Evolutionary conservation across 108 stramenopile species (phyloP).

Genomic region (Cylindrotheca fusiformis): DNA sequence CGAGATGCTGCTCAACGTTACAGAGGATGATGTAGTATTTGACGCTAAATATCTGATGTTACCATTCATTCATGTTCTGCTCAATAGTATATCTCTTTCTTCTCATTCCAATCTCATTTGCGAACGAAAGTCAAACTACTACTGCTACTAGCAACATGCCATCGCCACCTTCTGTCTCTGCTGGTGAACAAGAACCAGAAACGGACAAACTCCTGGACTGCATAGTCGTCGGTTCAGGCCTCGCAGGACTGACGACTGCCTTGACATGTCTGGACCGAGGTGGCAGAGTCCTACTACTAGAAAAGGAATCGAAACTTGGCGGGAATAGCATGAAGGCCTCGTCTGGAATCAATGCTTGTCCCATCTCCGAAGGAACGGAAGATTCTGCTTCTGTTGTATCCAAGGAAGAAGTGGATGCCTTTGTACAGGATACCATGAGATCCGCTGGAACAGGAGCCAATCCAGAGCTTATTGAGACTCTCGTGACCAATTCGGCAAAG

Average conservation of each 20-base stretch:
- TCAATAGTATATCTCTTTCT: too few relatives aligned
- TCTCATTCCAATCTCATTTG: too few relatives aligned
- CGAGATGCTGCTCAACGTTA: too few relatives aligned
- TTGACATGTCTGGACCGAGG: conserved; percentile 72
- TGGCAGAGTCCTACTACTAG: conserved; percentile 72
- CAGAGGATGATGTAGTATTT: too few relatives aligned
- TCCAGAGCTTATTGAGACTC: conserved; percentile 48
- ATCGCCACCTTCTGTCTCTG: too few relatives aligned
- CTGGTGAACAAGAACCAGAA: too few relatives aligned
- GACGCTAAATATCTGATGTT: too few relatives aligned
- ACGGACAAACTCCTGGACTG: background rate
- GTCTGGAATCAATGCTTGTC: conserved; percentile 64
- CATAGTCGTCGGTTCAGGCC: conserved; percentile 73
- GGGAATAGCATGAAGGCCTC: conserved; percentile 88
- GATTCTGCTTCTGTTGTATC: conserved; percentile 18
- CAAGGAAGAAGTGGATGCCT: conserved; percentile 45
- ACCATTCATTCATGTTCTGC: too few relatives aligned
- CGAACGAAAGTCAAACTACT: too few relatives aligned
- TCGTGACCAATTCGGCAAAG: conserved; percentile 55
- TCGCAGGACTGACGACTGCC: conserved; percentile 74
- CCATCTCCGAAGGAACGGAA: background rate
- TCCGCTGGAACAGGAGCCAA: conserved; percentile 55
- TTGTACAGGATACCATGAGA: conserved; percentile 58
- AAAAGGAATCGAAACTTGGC: conserved; percentile 77
- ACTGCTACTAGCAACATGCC: too few relatives aligned